Evolutionary conservation across 345 rosid species (phyloP), one percentile per base, ranked within the genome.

Genomic region (Cochlearia excelsa): DNA sequence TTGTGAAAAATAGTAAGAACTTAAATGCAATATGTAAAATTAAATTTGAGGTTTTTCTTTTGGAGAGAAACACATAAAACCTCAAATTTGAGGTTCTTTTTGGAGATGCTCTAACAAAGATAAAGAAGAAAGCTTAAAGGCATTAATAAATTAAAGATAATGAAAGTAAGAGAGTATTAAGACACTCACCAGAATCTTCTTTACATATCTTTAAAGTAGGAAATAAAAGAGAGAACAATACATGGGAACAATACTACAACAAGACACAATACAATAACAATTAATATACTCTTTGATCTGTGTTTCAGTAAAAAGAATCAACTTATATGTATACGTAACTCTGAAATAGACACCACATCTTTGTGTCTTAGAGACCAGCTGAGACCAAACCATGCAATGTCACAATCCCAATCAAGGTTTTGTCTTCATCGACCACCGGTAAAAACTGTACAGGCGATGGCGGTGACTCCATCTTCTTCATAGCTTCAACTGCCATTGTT

Each of bases 401-500:
- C 11, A 94, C 74, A 48, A 94, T 85, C 60, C 97, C 99, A 26
- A 90, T 90, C 84, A 90, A 62, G 9, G 75, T 58, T 51, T 84
- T 87, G 40, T 79, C 79, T 26, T 77, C 74, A 64, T 76, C 47
- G 10, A 90, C 73, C 64, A 90, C 97, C 0, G 99, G 97, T 63
- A 93, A 75, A 73, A 93, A 93, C 52, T 93, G 99, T 4, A 90
- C 97, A 8, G 99, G 95, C 6, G 95, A 90, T 5, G 99, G 99
- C 7, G 97, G 97, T 0, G 97, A 83, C 58, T 93, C 99, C 99
- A 93, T 93, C 70, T 82, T 87, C 81, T 80, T 77, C 99, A 89
- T 89, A 30, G 96, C 99, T 70, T 87, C 97, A 76, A 85, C 96
- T 3, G 97, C 99, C 99, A 87, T 93, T n/a, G 96, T 82, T 39